Percentiles rank a stretch among this genome's conserved stretches.
phyloP scores from a whole-genome alignment of 306 rosid genomes.

The Citrullus colocynthis region DNA sequence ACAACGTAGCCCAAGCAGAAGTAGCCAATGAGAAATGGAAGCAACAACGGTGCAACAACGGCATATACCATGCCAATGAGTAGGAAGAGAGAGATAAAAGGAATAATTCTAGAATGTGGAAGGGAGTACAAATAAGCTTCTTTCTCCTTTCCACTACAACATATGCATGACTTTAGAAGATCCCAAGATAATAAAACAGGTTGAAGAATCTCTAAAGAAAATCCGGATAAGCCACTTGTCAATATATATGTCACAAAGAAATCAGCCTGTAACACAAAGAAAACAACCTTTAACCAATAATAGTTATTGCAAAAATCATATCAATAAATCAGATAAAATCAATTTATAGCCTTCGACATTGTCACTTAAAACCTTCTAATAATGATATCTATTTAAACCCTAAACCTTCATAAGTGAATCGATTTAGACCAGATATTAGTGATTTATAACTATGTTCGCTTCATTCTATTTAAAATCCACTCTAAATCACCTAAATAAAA shows the following conservation, averaged over 20 bases:
- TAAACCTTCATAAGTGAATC: too few relatives aligned
- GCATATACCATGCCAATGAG: constrained; percentile 81
- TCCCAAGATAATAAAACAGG: constrained; percentile 75
- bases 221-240: constrained; percentile 76
- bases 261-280: constrained; percentile 59
- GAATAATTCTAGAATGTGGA: constrained; percentile 65
- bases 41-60: constrained; percentile 69
- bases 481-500: too few relatives aligned
- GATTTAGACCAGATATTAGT: too few relatives aligned
- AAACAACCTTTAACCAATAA: neutral
- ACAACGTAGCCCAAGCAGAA: constrained; percentile 84
- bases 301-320: neutral
- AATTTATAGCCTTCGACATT: too few relatives aligned
- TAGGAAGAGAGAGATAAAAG: constrained; percentile 52
- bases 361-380: too few relatives aligned
- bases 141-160: constrained; percentile 20
- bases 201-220: constrained; percentile 80
- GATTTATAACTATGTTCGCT: too few relatives aligned
- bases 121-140: constrained; percentile 63
- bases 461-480: too few relatives aligned
- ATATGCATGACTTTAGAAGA: constrained; percentile 29
- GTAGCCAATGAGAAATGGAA: constrained; percentile 73
- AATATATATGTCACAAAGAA: constrained; percentile 87
- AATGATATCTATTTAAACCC: too few relatives aligned
- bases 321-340: neutral